phyloP scores from a whole-genome alignment of 768 basidiomycete genomes.

The Russula compacta region DNA sequence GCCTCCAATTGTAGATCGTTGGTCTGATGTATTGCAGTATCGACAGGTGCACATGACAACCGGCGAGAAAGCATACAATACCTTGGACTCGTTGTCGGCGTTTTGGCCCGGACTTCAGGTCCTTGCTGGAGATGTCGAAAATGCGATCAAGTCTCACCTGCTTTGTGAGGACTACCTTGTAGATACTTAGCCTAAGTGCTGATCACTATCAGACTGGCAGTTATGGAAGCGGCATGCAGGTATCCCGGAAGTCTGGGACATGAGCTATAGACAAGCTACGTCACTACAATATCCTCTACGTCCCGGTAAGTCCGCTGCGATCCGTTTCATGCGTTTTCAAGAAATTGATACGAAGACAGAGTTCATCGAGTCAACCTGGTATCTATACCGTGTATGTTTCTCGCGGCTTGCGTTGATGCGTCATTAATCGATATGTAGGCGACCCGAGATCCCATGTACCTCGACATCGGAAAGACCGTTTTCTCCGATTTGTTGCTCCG shows the following conservation, averaged over 20 bases:
- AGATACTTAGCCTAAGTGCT: background rate
- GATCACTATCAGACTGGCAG: conserved; percentile 64
- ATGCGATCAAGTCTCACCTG: conserved; percentile 87
- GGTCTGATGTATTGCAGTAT: conserved; percentile 43
- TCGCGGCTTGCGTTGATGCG: background rate
- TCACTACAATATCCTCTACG: conserved; percentile 73
- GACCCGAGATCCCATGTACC: conserved; percentile 85
- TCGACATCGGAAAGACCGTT: conserved; percentile 82
- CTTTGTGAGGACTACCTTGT: conserved; percentile 46
- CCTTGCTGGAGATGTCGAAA: conserved; percentile 75
- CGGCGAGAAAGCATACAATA: conserved; percentile 59
- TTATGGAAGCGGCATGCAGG: conserved; percentile 83
- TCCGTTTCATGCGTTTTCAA: background rate
- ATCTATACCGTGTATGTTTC: conserved; percentile 68
- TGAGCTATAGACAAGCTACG: conserved; percentile 59
- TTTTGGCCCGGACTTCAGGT: conserved; percentile 98
- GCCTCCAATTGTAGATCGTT: background rate
- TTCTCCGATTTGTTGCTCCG: conserved; percentile 65
- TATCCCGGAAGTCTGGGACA: conserved; percentile 89
- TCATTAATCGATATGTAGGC: conserved; percentile 43
- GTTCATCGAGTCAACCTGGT: conserved; percentile 95
- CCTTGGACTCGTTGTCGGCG: conserved; percentile 92
- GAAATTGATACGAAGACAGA: conserved; percentile 35
- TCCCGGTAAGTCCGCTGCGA: conserved; percentile 36
- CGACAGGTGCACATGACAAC: conserved; percentile 64